A percentile compares a stretch with the other conserved stretches of the same genome.
Evolutionary conservation across 805 yeast species (phyloP).

Genomic region (Saccharomyces jurei): DNA sequence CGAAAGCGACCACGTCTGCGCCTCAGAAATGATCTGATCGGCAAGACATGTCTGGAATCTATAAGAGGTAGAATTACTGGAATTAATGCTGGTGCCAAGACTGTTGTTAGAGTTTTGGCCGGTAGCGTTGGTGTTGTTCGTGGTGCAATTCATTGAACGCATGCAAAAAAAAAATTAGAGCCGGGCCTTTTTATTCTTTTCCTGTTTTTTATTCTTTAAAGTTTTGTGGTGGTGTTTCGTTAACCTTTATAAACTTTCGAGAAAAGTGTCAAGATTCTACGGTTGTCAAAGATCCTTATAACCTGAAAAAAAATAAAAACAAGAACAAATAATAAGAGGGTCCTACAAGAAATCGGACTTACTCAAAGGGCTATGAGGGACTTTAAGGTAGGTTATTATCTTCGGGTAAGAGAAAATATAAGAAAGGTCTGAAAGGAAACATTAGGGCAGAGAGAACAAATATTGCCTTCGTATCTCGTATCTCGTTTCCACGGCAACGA

Average conservation of each 20-base stretch:
- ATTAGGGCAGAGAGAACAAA: neutral
- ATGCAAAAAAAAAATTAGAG: neutral
- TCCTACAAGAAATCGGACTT: neutral
- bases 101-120: neutral
- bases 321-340: neutral
- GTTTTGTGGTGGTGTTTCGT: neutral
- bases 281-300: neutral
- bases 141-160: neutral
- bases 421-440: neutral
- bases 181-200: neutral
- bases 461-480: neutral
- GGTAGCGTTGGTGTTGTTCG: neutral
- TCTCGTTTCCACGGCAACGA: neutral
- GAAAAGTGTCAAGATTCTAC: neutral
- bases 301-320: neutral
- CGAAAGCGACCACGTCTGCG: constrained; percentile 1
- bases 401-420: neutral
- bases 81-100: neutral
- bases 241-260: neutral
- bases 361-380: neutral
- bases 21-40: neutral
- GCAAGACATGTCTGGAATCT: neutral
- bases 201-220: neutral
- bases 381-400: neutral
- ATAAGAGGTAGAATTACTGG: neutral